Percentiles rank a stretch among this genome's conserved stretches.
These are phyloP conservation scores for Moniliella sp. DNA, from an alignment of 1,284 basidiomycete species.

Conservation along the genomic window DNA sequence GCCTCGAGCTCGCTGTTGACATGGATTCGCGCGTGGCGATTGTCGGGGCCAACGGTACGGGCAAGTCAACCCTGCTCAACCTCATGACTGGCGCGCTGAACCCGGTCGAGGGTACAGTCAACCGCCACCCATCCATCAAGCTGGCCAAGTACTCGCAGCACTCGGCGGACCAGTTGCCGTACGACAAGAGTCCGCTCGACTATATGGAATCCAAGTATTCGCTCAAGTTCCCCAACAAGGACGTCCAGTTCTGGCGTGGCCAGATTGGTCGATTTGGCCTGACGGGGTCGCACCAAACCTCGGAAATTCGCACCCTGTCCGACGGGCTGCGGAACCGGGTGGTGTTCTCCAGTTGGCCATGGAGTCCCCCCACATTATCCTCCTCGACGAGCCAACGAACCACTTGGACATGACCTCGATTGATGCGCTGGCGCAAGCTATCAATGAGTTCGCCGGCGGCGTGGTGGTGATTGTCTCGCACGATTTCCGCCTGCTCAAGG, in stretches of 20 bases:
- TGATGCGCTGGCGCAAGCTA: constrained; percentile 75
- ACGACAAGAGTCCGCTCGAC: constrained; percentile 75
- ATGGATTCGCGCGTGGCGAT: constrained; percentile 92
- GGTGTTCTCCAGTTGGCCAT: constrained; percentile 58
- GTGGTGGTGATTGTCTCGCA: constrained; percentile 44
- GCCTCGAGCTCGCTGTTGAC: constrained; percentile 59
- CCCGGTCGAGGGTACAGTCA: constrained; percentile 62
- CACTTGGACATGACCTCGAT: constrained; percentile 80
- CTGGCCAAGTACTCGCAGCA: constrained; percentile 69
- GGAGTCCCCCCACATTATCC: constrained; percentile 36
- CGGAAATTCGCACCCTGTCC: constrained; percentile 66
- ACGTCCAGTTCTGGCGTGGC: constrained; percentile 70
- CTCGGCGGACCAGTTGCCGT: constrained; percentile 90
- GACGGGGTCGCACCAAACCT: constrained; percentile 73
- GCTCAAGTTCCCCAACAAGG: constrained; percentile 81
- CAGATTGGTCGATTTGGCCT: constrained; percentile 90
- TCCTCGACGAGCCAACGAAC: constrained; percentile 50
- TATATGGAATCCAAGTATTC: constrained; percentile 60
- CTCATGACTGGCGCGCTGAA: constrained; percentile 68
- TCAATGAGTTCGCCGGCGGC: constrained; percentile 89
- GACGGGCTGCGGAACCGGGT: constrained; percentile 85
- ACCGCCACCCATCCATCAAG: constrained; percentile 70
- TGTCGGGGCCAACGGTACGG: constrained; percentile 90
- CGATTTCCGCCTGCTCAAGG: constrained; percentile 24
- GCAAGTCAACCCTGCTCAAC: constrained; percentile 87